Conservation (phyloP, 1,139 yeast genomes). For the Yamadazyma diddensiae region DNA sequence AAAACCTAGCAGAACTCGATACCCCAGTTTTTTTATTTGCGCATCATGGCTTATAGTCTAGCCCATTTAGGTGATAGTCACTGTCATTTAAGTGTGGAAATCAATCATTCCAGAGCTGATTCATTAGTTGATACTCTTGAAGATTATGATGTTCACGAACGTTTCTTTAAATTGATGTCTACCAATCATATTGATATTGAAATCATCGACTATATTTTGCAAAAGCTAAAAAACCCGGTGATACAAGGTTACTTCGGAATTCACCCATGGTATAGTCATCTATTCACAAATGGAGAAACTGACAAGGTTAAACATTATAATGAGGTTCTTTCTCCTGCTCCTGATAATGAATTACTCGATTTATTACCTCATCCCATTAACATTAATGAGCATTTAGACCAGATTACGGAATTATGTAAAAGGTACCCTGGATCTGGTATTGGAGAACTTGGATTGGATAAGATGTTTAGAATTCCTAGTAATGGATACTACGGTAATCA, state of each 20-base stretch:
- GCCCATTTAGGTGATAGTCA: slow-evolving; percentile 11
- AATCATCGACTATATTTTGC: slow-evolving; percentile 30
- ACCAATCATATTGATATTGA: slow-evolving; percentile 52
- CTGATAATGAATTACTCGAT: slow-evolving; percentile 39
- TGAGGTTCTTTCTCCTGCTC: slow-evolving; percentile 44
- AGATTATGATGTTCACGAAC: background rate
- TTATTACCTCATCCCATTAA: slow-evolving; percentile 61
- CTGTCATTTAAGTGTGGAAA: slow-evolving; percentile 14
- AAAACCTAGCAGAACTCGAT: too few relatives aligned
- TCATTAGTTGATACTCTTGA: background rate
- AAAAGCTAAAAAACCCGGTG: slow-evolving; percentile 17
- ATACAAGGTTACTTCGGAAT: slow-evolving; percentile 71
- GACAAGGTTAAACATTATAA: slow-evolving; percentile 53
- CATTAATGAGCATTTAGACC: slow-evolving; percentile 35
- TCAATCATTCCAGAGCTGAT: slow-evolving; percentile 1
- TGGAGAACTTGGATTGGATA: slow-evolving; percentile 94
- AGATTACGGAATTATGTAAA: slow-evolving; percentile 20
- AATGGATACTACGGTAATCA: slow-evolving; percentile 52
- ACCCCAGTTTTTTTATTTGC: background rate
- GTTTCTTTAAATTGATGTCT: slow-evolving; percentile 47
- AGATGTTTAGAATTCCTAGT: slow-evolving; percentile 63
- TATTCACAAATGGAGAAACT: slow-evolving; percentile 38
- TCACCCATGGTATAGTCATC: slow-evolving; percentile 89
- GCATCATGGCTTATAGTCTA: background rate
- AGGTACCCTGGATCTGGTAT: slow-evolving; percentile 34